Evolutionary conservation across 129 eudicot genomes (phyloP).

Genomic region (Centaurea solstitialis): DNA sequence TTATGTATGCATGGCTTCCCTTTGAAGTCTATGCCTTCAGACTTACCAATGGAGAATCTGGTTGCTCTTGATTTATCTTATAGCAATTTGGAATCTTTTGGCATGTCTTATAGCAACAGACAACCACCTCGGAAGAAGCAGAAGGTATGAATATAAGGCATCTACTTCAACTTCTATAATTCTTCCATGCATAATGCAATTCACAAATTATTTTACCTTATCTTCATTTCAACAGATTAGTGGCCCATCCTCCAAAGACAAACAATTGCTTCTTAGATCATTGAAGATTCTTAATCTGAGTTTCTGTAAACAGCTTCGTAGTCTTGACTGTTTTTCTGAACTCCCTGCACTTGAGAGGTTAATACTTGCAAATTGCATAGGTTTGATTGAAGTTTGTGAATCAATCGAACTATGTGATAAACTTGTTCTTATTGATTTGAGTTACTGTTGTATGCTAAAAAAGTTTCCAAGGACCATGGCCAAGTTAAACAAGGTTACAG

Average conservation of each 20-base stretch:
- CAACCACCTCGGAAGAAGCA: not conserved
- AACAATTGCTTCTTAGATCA: constrained; percentile 11
- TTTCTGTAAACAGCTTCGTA: constrained; percentile 4
- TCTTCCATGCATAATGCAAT: not conserved
- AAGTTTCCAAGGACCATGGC: constrained; percentile 12
- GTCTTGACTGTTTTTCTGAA: not conserved
- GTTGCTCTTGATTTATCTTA: constrained; percentile 19
- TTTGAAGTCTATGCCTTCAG: not conserved
- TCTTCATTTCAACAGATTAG: not conserved
- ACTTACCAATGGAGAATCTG: constrained; percentile 3
- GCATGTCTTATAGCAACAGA: not conserved
- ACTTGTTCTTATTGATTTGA: constrained; percentile 18
- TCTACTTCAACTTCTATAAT: not conserved
- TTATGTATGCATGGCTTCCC: constrained; percentile 24
- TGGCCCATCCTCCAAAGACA: not conserved
- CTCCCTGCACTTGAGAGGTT: constrained; percentile 34
- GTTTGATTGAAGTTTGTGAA: constrained; percentile 17
- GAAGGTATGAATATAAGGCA: not conserved
- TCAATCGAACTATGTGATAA: constrained; percentile 12
- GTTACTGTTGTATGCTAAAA: constrained; percentile 2
- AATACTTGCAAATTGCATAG: not conserved
- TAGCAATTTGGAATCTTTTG: constrained; percentile 15
- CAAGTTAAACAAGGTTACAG: constrained; percentile 7
- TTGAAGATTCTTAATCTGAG: constrained; percentile 42
- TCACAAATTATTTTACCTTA: not conserved